These are phyloP conservation scores for Calonectria hawksworthii DNA, from an alignment of 2,329 filamentous ascomycete species.

Conservation along the genomic window DNA sequence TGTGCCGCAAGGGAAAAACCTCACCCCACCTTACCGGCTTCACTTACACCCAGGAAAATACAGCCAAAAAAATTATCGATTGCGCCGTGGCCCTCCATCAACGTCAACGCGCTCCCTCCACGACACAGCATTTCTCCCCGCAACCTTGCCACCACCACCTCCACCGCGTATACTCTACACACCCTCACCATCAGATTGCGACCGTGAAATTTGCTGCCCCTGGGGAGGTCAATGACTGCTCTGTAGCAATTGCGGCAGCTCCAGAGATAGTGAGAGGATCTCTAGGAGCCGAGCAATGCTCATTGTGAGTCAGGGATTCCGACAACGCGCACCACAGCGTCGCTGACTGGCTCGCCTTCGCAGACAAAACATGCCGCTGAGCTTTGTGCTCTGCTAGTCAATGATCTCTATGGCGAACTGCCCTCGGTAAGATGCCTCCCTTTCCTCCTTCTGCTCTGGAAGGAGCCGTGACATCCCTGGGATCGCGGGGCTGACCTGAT, in stretches of 20 bases:
- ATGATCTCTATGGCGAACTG: conserved; percentile 91
- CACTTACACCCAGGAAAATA: conserved; percentile 47
- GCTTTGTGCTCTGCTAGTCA: conserved; percentile 90
- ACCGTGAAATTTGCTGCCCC: conserved; percentile 26
- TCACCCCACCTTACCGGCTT: conserved; percentile 40
- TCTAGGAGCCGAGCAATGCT: conserved; percentile 78
- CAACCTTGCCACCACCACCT: conserved; percentile 9
- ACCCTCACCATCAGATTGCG: conserved; percentile 13
- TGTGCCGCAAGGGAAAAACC: conserved; percentile 33
- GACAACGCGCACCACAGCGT: conserved; percentile 31
- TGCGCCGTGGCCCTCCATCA: conserved; percentile 37
- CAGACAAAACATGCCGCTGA: conserved; percentile 83
- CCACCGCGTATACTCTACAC: conserved; percentile 13
- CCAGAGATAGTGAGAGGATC: conserved; percentile 84
- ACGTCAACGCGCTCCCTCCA: conserved; percentile 28
- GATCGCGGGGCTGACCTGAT: conserved; percentile 47
- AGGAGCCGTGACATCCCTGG: conserved; percentile 24
- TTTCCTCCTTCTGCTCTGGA: conserved; percentile 26
- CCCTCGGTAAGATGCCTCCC: conserved; percentile 78
- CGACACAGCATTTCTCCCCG: conserved; percentile 34
- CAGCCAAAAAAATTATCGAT: conserved; percentile 46
- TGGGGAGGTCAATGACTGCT: conserved; percentile 66
- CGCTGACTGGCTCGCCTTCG: conserved; percentile 38
- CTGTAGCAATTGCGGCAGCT: conserved; percentile 80
- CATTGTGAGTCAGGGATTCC: conserved; percentile 60